Evolutionary conservation across 352 stramenopile genomes (phyloP).

Genomic region (Globisporangium viniferum): DNA sequence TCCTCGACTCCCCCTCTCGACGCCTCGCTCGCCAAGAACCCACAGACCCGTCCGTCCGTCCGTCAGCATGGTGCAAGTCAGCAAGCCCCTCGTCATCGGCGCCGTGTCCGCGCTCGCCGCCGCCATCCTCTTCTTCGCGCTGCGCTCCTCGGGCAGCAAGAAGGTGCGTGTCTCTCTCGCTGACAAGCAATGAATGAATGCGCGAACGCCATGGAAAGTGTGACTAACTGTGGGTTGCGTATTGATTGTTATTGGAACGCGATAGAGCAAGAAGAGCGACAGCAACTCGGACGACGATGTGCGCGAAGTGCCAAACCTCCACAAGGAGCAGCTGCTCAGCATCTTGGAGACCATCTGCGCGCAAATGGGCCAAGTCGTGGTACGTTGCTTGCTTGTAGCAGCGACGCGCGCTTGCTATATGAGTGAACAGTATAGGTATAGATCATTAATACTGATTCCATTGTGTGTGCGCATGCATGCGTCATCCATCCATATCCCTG

Average conservation of each 20-base stretch:
- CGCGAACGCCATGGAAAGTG: neutral
- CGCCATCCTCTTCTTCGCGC: conserved; percentile 53
- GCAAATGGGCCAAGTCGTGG: conserved; percentile 87
- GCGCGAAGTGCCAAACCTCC: conserved; percentile 76
- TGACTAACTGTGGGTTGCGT: neutral
- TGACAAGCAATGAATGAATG: neutral
- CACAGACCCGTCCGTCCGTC: neutral
- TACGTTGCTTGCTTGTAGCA: conserved; percentile 26
- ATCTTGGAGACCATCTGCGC: conserved; percentile 87
- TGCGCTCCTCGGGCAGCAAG: conserved; percentile 34
- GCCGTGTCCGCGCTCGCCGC: conserved; percentile 59
- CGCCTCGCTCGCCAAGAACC: neutral
- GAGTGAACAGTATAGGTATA: neutral
- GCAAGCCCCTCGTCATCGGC: conserved; percentile 78
- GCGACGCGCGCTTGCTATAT: neutral
- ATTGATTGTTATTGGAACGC: neutral
- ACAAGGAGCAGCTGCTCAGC: conserved; percentile 85
- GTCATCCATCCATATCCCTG: neutral
- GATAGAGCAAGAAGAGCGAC: conserved; percentile 48
- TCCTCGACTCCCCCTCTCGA: neutral
- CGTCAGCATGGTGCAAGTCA: conserved; percentile 65
- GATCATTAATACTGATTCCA: conserved; percentile 2
- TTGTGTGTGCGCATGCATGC: conserved; percentile 4
- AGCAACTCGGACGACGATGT: conserved; percentile 55
- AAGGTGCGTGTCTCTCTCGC: conserved; percentile 19